phyloP scores from a whole-genome alignment of 2,329 filamentous ascomycete genomes.

The Neospermospora avenae region DNA sequence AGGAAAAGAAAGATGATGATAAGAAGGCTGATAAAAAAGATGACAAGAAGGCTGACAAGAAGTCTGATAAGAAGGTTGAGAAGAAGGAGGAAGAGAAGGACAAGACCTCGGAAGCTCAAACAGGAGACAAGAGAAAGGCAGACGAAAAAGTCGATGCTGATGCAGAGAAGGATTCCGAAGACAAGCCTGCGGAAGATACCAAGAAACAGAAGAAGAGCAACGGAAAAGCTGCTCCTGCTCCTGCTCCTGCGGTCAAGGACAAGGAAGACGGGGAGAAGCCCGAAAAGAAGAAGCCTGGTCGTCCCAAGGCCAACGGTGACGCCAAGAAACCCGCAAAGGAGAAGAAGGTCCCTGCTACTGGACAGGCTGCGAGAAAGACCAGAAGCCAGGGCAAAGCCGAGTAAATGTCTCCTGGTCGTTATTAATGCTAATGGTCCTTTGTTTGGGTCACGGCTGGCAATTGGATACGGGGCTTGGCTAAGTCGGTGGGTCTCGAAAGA shows the following conservation, averaged over 20 bases:
- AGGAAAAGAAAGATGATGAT: slow-evolving; percentile 16
- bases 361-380: slow-evolving; percentile 29
- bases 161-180: slow-evolving; percentile 18
- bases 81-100: slow-evolving; percentile 16
- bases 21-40: slow-evolving; percentile 35
- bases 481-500: slow-evolving; percentile 6
- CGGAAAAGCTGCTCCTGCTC: slow-evolving; percentile 7
- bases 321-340: slow-evolving; percentile 28
- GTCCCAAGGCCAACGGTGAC: slow-evolving; percentile 25
- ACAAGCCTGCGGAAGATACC: slow-evolving; percentile 14
- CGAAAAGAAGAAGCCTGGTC: slow-evolving; percentile 30
- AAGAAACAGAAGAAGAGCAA: slow-evolving; percentile 27
- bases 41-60: slow-evolving; percentile 29
- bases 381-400: slow-evolving; percentile 29
- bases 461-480: slow-evolving; percentile 10
- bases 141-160: slow-evolving; percentile 22
- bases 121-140: slow-evolving; percentile 30
- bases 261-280: slow-evolving; percentile 18
- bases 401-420: slow-evolving; percentile 5
- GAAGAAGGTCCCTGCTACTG: slow-evolving; percentile 30
- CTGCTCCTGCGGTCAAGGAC: slow-evolving; percentile 6
- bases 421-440: slow-evolving; percentile 1
- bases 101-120: slow-evolving; percentile 22
- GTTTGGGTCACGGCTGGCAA: slow-evolving; percentile 4
- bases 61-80: slow-evolving; percentile 38